phyloP scores from a whole-genome alignment of 352 stramenopile species.

The Globisporangium canariense region DNA sequence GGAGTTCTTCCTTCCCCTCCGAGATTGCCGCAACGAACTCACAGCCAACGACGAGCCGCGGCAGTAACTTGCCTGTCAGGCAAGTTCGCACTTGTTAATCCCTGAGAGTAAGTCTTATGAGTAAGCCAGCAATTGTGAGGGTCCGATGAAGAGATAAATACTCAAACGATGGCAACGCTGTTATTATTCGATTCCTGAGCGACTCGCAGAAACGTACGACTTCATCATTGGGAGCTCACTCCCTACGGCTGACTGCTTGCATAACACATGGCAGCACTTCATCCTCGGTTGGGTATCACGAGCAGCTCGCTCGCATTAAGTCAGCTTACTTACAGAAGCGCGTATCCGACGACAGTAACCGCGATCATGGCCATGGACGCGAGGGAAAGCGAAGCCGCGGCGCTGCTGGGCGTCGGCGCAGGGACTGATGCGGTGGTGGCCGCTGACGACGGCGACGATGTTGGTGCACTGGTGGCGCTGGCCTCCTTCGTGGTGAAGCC shows the following conservation, averaged over 20 bases:
- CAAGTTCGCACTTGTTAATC: neutral
- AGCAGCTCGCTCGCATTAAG: neutral
- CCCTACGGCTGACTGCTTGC: neutral
- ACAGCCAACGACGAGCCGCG: neutral
- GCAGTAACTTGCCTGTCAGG: neutral
- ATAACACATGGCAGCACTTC: neutral
- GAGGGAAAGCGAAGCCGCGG: neutral
- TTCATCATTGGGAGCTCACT: neutral
- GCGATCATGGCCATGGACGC: neutral
- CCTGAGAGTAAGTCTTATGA: neutral
- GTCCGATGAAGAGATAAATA: neutral
- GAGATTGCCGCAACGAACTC: neutral
- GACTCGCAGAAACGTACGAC: neutral
- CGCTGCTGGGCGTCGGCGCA: neutral
- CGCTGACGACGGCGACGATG: neutral
- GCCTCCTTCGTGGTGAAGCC: conserved; percentile 8
- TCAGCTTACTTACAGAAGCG: neutral
- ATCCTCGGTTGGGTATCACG: neutral
- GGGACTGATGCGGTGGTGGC: neutral
- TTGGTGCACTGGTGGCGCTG: neutral
- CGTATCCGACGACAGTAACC: conserved; percentile 1
- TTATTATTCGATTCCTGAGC: neutral
- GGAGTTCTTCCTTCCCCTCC: neutral
- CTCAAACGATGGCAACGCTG: neutral
- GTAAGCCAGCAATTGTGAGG: neutral